These are phyloP conservation scores for Linnemannia zychae DNA, from an alignment of 192 early-diverging fungal genomes.

Conservation along the genomic window DNA sequence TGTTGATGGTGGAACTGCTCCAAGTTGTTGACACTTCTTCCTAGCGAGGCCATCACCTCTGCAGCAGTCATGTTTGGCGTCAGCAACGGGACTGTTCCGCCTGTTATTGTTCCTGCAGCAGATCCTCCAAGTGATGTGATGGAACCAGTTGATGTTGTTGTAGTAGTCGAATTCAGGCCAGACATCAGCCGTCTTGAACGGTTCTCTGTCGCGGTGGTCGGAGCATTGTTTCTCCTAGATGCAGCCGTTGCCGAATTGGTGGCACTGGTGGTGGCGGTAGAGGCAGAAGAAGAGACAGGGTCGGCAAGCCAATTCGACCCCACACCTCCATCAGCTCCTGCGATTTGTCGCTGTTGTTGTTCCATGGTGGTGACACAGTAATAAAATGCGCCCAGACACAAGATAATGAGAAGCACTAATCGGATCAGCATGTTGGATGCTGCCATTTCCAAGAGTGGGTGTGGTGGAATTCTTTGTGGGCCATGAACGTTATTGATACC, in stretches of 20 bases:
- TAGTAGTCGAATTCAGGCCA: background rate
- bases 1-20: background rate
- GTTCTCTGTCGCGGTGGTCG: background rate
- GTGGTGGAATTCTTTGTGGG: constrained; percentile 12
- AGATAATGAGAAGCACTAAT: constrained; percentile 17
- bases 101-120: background rate
- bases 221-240: background rate
- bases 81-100: background rate
- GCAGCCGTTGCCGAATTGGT: background rate
- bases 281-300: background rate
- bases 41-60: background rate
- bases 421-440: constrained; percentile 37
- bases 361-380: constrained; percentile 47
- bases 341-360: constrained; percentile 35
- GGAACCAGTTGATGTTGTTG: background rate
- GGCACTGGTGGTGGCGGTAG: too few species aligned
- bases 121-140: background rate
- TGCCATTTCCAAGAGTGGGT: constrained; percentile 21
- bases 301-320: constrained; percentile 16
- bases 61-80: background rate
- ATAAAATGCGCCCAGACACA: constrained; percentile 40
- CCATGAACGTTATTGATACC: background rate
- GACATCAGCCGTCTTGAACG: background rate
- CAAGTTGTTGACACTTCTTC: background rate
- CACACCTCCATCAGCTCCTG: background rate